Percentiles rank a stretch among this genome's conserved stretches.
Evolutionary conservation across 805 yeast species (phyloP).

Genomic region (Torulaspora quercuum): DNA sequence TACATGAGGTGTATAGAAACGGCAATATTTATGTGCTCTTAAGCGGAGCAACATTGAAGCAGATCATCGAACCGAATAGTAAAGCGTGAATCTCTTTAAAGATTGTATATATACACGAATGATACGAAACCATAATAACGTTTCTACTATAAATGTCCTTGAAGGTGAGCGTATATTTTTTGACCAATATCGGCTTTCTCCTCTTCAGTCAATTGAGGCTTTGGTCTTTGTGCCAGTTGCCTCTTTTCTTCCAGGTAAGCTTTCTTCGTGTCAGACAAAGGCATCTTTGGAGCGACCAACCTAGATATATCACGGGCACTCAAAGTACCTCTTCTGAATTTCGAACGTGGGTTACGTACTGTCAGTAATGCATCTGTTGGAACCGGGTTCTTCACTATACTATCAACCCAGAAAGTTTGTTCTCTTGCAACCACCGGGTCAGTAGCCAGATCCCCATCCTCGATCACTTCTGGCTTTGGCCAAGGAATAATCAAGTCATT

Average conservation of each 20-base stretch:
- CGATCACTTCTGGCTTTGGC: constrained; percentile 51
- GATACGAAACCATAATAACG: neutral
- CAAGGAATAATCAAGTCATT: constrained; percentile 76
- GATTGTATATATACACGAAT: constrained; percentile 14
- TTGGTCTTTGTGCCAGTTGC: constrained; percentile 44
- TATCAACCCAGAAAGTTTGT: constrained; percentile 70
- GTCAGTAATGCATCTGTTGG: constrained; percentile 64
- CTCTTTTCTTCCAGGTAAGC: constrained; percentile 56
- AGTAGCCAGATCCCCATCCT: constrained; percentile 61
- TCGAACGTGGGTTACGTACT: constrained; percentile 74
- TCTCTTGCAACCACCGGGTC: constrained; percentile 54
- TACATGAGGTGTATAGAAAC: too few species aligned
- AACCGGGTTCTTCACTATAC: constrained; percentile 61
- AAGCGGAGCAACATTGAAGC: too few species aligned
- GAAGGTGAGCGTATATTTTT: constrained; percentile 23
- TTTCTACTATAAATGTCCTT: constrained; percentile 10
- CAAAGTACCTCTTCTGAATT: constrained; percentile 60
- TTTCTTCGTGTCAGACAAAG: constrained; percentile 59
- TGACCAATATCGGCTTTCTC: constrained; percentile 44
- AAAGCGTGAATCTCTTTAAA: too few species aligned
- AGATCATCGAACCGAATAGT: too few species aligned
- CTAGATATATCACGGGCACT: constrained; percentile 59
- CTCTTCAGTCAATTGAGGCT: constrained; percentile 42
- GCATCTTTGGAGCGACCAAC: constrained; percentile 73
- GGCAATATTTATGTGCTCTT: too few species aligned